phyloP scores from a whole-genome alignment of 2,329 filamentous ascomycete genomes.

The Stagonosporopsis tanaceti region DNA sequence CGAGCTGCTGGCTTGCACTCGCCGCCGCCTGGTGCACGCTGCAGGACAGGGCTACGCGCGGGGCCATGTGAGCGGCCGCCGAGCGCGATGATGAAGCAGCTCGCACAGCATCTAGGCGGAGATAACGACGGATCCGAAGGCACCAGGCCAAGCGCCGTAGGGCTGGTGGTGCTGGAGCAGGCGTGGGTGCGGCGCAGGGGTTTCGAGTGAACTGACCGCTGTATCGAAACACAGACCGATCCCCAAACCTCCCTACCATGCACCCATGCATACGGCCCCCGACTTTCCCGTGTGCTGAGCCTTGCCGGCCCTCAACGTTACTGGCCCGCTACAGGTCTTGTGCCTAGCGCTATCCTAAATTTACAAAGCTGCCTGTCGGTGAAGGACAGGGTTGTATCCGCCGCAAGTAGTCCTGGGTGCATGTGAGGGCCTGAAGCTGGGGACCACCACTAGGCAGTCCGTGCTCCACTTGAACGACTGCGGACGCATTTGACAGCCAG shows the following conservation, averaged over 20 bases:
- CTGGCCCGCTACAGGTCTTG: conserved; percentile 37
- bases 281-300: conserved; percentile 35
- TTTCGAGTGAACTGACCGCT: conserved; percentile 33
- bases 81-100: conserved; percentile 12
- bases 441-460: conserved; percentile 39
- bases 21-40: not conserved
- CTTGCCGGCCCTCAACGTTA: conserved; percentile 32
- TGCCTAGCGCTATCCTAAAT: conserved; percentile 42
- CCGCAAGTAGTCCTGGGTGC: conserved; percentile 34
- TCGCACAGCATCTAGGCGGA: conserved; percentile 28
- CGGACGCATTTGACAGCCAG: conserved; percentile 35
- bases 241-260: conserved; percentile 21
- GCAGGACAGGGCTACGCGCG: conserved; percentile 1
- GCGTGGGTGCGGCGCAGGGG: conserved; percentile 21
- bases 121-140: conserved; percentile 29
- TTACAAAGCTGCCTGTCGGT: conserved; percentile 43
- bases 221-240: conserved; percentile 31
- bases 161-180: conserved; percentile 27
- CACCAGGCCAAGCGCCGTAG: conserved; percentile 33
- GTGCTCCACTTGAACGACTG: conserved; percentile 41
- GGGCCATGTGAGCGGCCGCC: conserved; percentile 10
- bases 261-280: conserved; percentile 31
- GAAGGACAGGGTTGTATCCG: conserved; percentile 40
- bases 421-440: conserved; percentile 43
- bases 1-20: not conserved